These are phyloP conservation scores for Mimosa pudica DNA, from an alignment of 306 rosid species.

Conservation along the genomic window DNA sequence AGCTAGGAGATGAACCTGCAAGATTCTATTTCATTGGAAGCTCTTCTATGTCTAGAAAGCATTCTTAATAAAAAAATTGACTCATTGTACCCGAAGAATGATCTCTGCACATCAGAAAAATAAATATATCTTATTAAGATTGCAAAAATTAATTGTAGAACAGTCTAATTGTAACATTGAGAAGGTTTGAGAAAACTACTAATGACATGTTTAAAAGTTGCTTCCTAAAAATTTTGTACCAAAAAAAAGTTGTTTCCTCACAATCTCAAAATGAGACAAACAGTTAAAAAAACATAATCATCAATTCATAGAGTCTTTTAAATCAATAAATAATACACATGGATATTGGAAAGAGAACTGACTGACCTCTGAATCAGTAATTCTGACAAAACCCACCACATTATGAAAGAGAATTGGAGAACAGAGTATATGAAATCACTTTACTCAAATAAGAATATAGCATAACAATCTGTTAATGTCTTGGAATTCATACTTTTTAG, in stretches of 20 bases:
- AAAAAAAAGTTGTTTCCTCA: not conserved
- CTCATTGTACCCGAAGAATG: slow-evolving; percentile 86
- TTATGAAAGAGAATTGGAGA: not conserved
- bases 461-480: no score
- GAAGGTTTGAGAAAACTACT: not conserved
- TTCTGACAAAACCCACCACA: slow-evolving; percentile 9
- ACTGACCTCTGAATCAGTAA: not conserved
- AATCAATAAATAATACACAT: not conserved
- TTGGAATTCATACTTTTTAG: no score
- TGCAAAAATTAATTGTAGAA: not conserved
- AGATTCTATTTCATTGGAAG: slow-evolving; percentile 6
- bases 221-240: no score
- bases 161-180: not conserved
- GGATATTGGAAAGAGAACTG: slow-evolving; percentile 6
- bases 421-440: not conserved
- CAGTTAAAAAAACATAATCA: not conserved
- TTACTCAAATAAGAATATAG: not conserved
- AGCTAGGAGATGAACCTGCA: slow-evolving; percentile 26
- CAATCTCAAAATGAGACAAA: not conserved
- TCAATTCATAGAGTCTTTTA: not conserved
- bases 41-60: slow-evolving; percentile 23
- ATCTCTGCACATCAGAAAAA: slow-evolving; percentile 60
- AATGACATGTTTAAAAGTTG: not conserved
- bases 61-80: slow-evolving; percentile 67
- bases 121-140: slow-evolving; percentile 1